phyloP scores from a whole-genome alignment of 163 green algal species.

The Chlamydomonas reinhardtii region DNA sequence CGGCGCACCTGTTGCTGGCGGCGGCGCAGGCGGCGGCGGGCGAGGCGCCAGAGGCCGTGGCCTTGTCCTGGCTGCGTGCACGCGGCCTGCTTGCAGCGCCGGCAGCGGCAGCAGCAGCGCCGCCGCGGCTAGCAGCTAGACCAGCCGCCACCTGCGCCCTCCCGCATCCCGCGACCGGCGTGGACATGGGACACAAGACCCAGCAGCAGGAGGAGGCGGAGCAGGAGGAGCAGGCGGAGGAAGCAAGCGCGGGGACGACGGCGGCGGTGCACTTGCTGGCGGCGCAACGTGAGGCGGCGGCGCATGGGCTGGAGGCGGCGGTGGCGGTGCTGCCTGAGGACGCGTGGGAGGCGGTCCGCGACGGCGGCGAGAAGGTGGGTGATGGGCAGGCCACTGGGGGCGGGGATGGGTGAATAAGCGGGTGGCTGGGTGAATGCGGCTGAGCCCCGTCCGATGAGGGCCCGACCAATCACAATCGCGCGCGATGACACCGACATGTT shows the following conservation, averaged over 20 bases:
- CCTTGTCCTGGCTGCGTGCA: neutral
- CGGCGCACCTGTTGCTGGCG: slow-evolving; percentile 12
- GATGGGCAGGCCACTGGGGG: no score
- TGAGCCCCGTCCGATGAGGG: no score
- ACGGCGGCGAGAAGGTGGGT: slow-evolving; percentile 22
- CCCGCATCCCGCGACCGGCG: no score
- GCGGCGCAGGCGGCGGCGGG: slow-evolving; percentile 1
- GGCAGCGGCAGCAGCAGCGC: neutral
- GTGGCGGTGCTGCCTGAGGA: slow-evolving; percentile 19
- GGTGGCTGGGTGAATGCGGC: neutral
- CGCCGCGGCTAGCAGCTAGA: neutral
- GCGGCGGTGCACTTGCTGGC: neutral
- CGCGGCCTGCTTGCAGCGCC: neutral
- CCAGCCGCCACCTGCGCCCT: no score
- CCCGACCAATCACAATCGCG: no score
- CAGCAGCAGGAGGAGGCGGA: neutral
- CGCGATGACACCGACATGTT: no score
- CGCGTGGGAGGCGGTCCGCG: slow-evolving; percentile 22
- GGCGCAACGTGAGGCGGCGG: neutral
- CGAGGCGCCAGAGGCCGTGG: neutral
- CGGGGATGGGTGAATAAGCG: neutral
- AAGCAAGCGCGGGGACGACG: neutral
- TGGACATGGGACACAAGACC: neutral
- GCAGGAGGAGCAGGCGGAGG: neutral
- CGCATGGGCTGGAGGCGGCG: slow-evolving; percentile 7